A percentile compares a stretch with the other conserved stretches of the same genome.
These are phyloP conservation scores for Aquanectria penicillioides DNA, from an alignment of 2,329 filamentous ascomycete species.

Conservation along the genomic window DNA sequence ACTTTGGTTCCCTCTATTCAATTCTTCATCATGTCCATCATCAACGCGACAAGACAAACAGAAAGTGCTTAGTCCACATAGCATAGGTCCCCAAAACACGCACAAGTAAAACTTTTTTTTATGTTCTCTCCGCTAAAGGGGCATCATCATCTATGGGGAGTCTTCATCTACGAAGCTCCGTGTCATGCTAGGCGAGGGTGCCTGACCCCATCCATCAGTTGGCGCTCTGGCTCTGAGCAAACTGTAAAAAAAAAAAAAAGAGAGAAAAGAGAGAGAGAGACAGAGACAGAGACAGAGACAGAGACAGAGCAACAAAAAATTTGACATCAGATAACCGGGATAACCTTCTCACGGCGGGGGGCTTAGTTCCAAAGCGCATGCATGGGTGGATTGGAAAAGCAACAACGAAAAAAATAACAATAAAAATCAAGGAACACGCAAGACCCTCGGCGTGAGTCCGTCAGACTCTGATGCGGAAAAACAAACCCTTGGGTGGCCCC, in stretches of 20 bases:
- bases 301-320: too few relatives aligned
- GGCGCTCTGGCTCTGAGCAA: conserved; percentile 3
- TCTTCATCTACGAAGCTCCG: conserved; percentile 11
- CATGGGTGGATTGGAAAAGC: background rate
- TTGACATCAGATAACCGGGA: background rate
- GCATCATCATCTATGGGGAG: conserved; percentile 37
- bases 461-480: conserved; percentile 22
- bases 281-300: too few relatives aligned
- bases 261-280: too few relatives aligned
- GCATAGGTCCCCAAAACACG: background rate
- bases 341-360: background rate
- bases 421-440: conserved; percentile 24
- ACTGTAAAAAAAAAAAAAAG: conserved; percentile 11
- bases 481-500: conserved; percentile 22
- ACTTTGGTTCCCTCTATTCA: too few relatives aligned
- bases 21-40: background rate
- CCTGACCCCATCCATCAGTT: conserved; percentile 20
- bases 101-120: conserved; percentile 36
- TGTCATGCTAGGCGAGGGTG: conserved; percentile 20
- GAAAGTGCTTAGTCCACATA: background rate
- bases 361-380: background rate
- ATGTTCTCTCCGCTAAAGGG: conserved; percentile 31
- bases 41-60: conserved; percentile 1
- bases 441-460: conserved; percentile 21
- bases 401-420: conserved; percentile 10